Evolutionary conservation across 257 asterid genomes (phyloP).

Genomic region (Misopates orontium): DNA sequence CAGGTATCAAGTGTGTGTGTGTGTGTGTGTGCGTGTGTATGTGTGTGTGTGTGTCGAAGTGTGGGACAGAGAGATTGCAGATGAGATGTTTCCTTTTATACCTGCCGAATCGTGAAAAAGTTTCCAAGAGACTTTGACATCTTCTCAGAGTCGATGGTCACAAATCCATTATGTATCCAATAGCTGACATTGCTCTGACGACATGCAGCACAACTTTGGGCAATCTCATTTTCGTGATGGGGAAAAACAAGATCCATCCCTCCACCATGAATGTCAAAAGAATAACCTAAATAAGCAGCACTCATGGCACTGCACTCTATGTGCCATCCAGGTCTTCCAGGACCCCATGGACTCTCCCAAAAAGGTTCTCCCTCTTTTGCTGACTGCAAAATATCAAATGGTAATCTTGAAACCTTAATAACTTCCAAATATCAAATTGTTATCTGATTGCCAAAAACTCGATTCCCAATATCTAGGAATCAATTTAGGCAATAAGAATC

Average conservation of each 20-base stretch:
- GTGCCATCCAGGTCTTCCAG: conserved; percentile 99
- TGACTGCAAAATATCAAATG: conserved; percentile 53
- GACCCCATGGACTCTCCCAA: conserved; percentile 99
- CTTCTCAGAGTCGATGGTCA: conserved; percentile 83
- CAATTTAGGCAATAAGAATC: not conserved
- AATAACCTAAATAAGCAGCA: conserved; percentile 78
- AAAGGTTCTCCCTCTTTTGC: conserved; percentile 97
- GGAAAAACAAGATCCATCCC: conserved; percentile 99
- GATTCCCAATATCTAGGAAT: conserved; percentile 11
- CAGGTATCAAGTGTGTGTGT: conserved; percentile 4
- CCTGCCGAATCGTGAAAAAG: conserved; percentile 95
- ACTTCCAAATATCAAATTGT: conserved; percentile 1
- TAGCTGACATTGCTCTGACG: conserved; percentile 63
- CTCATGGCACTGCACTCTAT: conserved; percentile 99
- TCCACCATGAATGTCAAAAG: conserved; percentile 98
- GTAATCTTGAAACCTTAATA: not conserved
- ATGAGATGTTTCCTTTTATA: conserved; percentile 27
- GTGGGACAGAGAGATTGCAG: not conserved
- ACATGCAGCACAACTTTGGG: conserved; percentile 97
- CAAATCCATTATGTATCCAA: conserved; percentile 98
- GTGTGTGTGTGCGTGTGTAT: too few species aligned
- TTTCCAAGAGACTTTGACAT: conserved; percentile 99
- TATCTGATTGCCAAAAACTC: conserved; percentile 2
- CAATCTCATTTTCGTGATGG: conserved; percentile 98
- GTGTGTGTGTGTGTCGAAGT: not conserved